Percentiles rank a stretch among this genome's conserved stretches.
These are phyloP conservation scores for Amphibolis antarctica DNA, from an alignment of 106 monocot genomes.

Conservation along the genomic window DNA sequence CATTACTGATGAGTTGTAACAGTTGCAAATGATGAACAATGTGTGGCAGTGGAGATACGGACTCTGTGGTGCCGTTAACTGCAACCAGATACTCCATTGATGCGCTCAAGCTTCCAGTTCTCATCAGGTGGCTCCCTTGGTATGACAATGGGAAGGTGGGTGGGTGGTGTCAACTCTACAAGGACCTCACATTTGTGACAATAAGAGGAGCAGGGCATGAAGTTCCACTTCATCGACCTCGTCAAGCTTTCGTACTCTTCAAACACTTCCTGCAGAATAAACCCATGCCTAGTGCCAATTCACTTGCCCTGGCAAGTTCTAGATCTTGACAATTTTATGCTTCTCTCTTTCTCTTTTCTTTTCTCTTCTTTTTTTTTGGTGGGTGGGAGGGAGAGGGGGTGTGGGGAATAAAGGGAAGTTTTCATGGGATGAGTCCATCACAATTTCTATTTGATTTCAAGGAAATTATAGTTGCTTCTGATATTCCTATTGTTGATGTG, in stretches of 20 bases:
- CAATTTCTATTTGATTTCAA: no score
- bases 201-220: conserved; percentile 79
- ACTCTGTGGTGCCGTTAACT: conserved; percentile 81
- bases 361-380: no score
- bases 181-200: conserved; percentile 64
- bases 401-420: no score
- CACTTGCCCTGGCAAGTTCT: no score
- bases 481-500: no score
- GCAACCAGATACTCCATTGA: conserved; percentile 91
- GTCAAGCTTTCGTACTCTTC: conserved; percentile 66
- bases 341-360: no score
- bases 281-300: conserved; percentile 29
- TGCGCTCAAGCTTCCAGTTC: conserved; percentile 67
- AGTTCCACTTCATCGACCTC: conserved; percentile 76
- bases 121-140: conserved; percentile 84
- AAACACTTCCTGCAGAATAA: conserved; percentile 53
- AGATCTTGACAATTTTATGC: no score
- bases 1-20: no score
- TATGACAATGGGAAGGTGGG: conserved; percentile 71
- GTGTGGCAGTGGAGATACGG: conserved; percentile 73
- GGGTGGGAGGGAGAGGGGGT: no score
- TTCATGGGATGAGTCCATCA: no score
- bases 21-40: no score
- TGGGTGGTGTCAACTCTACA: conserved; percentile 90
- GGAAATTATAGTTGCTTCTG: no score